Base-by-base conservation (phyloP, 1,284 basidiomycete species). In the Tylopilus orsonianus region DNA sequence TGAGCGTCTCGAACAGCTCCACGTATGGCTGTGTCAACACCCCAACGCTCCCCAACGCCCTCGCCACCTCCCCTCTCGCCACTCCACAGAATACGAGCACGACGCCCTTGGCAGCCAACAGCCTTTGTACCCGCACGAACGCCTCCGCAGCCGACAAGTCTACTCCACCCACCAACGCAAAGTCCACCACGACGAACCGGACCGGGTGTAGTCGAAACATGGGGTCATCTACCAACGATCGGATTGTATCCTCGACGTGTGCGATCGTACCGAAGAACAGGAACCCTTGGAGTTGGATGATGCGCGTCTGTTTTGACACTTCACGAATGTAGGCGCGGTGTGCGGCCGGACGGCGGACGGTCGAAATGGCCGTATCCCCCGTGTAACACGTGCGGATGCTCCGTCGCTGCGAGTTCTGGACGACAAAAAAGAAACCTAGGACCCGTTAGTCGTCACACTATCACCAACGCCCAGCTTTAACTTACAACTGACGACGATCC, bases 181-280 rank as follows among this genome's bases (percentile, higher is more conserved):
- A 80, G 61, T 97, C 93, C 46, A 96, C 76, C 10, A 95, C 76
- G 34, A 97, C 79, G 75, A 97, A 99, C 1, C 92, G 85, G 33
- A 98, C 85, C 0, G 94, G 93, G 45, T 85, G 85, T 26, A 77
- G 74, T 37, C 83, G 74, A 86, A 93, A 97, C 12, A 79, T 74
- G 0, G 85, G 81, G 6, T 80, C 79, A 48, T 90, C 83, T 19
- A 97, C 79, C 18, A 93, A 75, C 14, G 77, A 71, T 7, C 87
- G 80, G 37, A 93, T 87, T 1, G 87, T 75, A 56, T 87, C 86
- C 67, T 97, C 94, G 49, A 97, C 92, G 36, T 85, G 75, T 1
- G 87, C 79, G 59, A 97, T 96, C 0, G 94, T 97, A 5, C 97
- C 96, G 67, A 99, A 99, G 79, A 98, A 99, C 30, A 99, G 75